A percentile compares a stretch with the other conserved stretches of the same genome.
These are phyloP conservation scores for Gentiana macrophylla DNA, from an alignment of 257 asterid species.

Conservation along the genomic window DNA sequence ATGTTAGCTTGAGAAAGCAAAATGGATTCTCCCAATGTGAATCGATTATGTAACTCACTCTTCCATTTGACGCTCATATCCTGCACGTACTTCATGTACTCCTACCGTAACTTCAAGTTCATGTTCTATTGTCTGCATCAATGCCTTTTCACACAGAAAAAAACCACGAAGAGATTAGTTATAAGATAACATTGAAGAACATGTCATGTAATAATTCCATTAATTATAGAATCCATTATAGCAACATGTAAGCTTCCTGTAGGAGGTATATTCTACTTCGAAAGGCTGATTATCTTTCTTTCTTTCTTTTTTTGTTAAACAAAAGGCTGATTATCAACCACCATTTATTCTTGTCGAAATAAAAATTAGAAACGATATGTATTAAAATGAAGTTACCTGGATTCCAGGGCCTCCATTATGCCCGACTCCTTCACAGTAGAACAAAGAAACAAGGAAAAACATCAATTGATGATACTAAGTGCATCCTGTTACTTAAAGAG, in stretches of 20 bases:
- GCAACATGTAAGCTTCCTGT: background rate
- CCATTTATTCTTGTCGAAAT: too few relatives aligned
- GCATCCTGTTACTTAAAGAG: too few relatives aligned
- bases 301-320: too few relatives aligned
- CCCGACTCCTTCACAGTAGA: too few relatives aligned
- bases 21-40: background rate
- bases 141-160: slow-evolving; percentile 40
- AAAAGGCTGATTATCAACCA: too few relatives aligned
- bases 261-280: background rate
- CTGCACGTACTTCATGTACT: slow-evolving; percentile 90
- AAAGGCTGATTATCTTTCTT: background rate
- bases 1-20: background rate
- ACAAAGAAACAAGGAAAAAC: too few relatives aligned
- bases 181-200: background rate
- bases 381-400: slow-evolving; percentile 56
- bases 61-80: slow-evolving; percentile 83
- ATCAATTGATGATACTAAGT: too few relatives aligned
- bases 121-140: slow-evolving; percentile 76
- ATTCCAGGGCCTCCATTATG: too few relatives aligned
- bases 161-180: slow-evolving; percentile 3
- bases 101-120: slow-evolving; percentile 93
- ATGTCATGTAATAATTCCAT: background rate
- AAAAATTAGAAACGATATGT: background rate
- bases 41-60: slow-evolving; percentile 46
- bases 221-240: background rate